Evolutionary conservation across 225 moss, liverwort and hornwort genomes (phyloP), one percentile per base, ranked within the genome.

Genomic region (Sphagnum contortum): DNA sequence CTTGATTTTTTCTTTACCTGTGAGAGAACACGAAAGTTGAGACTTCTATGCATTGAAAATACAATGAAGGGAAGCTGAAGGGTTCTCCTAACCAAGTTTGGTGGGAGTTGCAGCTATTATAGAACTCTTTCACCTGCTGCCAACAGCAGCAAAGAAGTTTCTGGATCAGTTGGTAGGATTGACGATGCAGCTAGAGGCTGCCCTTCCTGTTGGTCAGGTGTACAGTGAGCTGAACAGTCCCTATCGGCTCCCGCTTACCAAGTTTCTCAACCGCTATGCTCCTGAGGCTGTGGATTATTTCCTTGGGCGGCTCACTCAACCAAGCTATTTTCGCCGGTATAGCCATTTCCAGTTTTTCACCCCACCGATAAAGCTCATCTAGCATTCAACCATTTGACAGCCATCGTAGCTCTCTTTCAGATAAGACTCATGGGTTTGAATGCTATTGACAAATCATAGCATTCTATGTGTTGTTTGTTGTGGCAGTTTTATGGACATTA

Each of bases 181-280:
- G 59, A 99, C 91, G 47, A 93, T 99, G 77, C 93, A 99, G 61
- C 69, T 99, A 69, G 98, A 99, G 71, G 93, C 89, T 66, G 98
- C 98, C 10, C 93, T 99, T 71, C 98, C 98, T 77, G 81, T 81
- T 67, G 94, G 82, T 71, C 93, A 93, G 72, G 93, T 99, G 8
- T 91, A 99, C 75, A 99, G 98, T 79, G 98, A 93, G 78, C 66
- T 99, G 48, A 99, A 93, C 67, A 99, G 98, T 73, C 98, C 98
- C 48, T 99, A 99, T 74, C 81, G 91, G 62, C 80, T 89, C 11
- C 98, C 98, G 63, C 89, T 99, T 45, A 88, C 98, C 12, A 99
- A 99, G 75, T 99, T 99, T 75, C 82, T 99, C 9, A 99, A 93
- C 76, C 93, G 98, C 49, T 99, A 99, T 83, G 85, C 98, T 49